Percentiles rank a stretch among this genome's conserved stretches.
Conservation (phyloP, 768 basidiomycete genomes). For the Phylloporus sp. region DNA sequence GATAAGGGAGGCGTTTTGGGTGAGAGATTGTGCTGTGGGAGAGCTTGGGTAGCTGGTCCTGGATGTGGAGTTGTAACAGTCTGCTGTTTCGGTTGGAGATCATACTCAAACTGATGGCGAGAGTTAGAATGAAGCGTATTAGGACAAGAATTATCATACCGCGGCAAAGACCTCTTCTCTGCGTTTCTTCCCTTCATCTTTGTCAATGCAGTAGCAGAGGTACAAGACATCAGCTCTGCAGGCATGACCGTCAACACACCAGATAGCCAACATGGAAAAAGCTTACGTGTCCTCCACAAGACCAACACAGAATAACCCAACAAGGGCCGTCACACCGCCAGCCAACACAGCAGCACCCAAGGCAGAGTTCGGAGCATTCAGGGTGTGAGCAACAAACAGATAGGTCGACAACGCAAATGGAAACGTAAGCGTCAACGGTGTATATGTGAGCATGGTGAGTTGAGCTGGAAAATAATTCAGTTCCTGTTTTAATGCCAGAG, state of each 20-base stretch:
- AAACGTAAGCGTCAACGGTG: slow-evolving; percentile 75
- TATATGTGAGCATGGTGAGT: slow-evolving; percentile 65
- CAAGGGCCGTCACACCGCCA: slow-evolving; percentile 75
- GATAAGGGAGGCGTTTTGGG: slow-evolving; percentile 6
- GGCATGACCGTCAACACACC: neutral
- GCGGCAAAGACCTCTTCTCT: slow-evolving; percentile 53
- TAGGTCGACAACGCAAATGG: slow-evolving; percentile 82
- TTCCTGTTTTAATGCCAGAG: neutral
- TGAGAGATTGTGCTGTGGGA: slow-evolving; percentile 12
- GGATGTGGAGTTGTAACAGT: slow-evolving; percentile 9
- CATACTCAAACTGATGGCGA: slow-evolving; percentile 38
- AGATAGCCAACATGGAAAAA: neutral
- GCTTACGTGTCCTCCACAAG: slow-evolving; percentile 73
- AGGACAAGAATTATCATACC: slow-evolving; percentile 34
- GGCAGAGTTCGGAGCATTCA: slow-evolving; percentile 66
- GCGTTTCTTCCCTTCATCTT: slow-evolving; percentile 48
- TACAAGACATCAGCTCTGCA: slow-evolving; percentile 62
- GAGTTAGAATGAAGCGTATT: slow-evolving; percentile 3
- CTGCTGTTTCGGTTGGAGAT: slow-evolving; percentile 23
- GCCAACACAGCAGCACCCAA: slow-evolving; percentile 72
- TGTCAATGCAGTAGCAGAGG: slow-evolving; percentile 65
- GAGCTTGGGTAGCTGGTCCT: slow-evolving; percentile 4
- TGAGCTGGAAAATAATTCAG: slow-evolving; percentile 39
- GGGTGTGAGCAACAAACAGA: slow-evolving; percentile 82
- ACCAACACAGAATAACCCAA: slow-evolving; percentile 80